These are phyloP conservation scores for Eucalyptus erythrocorys DNA, from an alignment of 345 rosid species.

Conservation along the genomic window DNA sequence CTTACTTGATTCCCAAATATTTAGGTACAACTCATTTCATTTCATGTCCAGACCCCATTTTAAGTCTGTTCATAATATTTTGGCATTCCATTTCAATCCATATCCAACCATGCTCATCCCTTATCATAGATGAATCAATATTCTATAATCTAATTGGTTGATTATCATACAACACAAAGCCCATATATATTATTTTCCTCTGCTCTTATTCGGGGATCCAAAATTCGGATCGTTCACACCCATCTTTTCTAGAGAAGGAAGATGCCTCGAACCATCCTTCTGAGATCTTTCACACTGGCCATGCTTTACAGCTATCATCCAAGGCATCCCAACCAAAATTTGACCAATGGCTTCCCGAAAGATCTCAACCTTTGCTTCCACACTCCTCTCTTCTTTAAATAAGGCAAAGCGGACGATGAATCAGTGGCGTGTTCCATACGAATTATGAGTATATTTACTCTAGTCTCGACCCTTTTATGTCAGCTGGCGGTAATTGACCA, in stretches of 20 bases:
- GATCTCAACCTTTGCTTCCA: background rate
- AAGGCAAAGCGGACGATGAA: background rate
- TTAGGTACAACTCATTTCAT: background rate
- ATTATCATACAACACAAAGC: background rate
- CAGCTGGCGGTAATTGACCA: background rate
- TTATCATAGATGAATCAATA: background rate
- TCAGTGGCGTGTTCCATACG: background rate
- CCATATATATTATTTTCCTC: background rate
- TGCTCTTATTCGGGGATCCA: background rate
- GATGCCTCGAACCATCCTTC: background rate
- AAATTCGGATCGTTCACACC: background rate
- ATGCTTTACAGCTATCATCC: background rate
- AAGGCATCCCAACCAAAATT: background rate
- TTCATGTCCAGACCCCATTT: background rate
- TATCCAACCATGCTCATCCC: background rate
- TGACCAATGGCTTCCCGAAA: background rate
- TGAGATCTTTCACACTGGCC: background rate
- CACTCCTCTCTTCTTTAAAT: background rate
- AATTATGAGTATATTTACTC: background rate
- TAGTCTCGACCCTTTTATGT: background rate
- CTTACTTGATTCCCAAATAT: background rate
- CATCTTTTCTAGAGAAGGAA: background rate
- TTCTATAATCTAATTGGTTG: background rate
- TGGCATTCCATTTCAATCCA: background rate
- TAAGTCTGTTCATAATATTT: background rate